phyloP scores from a whole-genome alignment of 495 filamentous ascomycete species.

The Penicillium angulare region DNA sequence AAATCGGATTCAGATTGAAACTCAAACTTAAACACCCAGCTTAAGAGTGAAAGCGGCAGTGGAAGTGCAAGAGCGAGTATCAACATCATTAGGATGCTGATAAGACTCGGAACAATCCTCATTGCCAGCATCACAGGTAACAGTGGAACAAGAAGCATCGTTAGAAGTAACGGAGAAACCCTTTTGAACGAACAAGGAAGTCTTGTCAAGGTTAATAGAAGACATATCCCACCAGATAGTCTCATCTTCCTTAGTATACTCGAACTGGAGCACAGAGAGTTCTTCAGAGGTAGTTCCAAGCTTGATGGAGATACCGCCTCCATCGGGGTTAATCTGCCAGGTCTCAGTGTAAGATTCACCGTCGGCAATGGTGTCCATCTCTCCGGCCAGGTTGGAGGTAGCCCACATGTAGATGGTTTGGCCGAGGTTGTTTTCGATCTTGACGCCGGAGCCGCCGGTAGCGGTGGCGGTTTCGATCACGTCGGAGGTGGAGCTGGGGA shows the following conservation, averaged over 20 bases:
- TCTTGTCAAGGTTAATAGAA: slow-evolving; percentile 34
- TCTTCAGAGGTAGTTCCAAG: slow-evolving; percentile 28
- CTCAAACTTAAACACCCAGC: slow-evolving; percentile 9
- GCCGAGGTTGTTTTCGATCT: slow-evolving; percentile 37
- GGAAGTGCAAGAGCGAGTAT: slow-evolving; percentile 27
- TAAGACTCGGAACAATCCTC: slow-evolving; percentile 32
- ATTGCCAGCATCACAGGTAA: slow-evolving; percentile 33
- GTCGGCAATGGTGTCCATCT: slow-evolving; percentile 27
- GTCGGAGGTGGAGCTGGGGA: slow-evolving; percentile 8
- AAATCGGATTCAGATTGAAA: background rate
- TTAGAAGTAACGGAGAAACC: slow-evolving; percentile 35
- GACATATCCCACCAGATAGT: slow-evolving; percentile 49
- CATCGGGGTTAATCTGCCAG: slow-evolving; percentile 36
- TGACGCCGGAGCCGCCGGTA: slow-evolving; percentile 22
- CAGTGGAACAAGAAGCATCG: slow-evolving; percentile 28
- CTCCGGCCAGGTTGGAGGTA: slow-evolving; percentile 20
- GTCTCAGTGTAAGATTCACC: slow-evolving; percentile 27
- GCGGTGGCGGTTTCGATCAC: slow-evolving; percentile 1
- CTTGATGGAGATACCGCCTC: slow-evolving; percentile 45
- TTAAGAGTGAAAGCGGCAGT: slow-evolving; percentile 18
- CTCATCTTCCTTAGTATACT: slow-evolving; percentile 40
- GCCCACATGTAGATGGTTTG: slow-evolving; percentile 37
- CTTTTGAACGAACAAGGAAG: slow-evolving; percentile 26
- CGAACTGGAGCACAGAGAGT: slow-evolving; percentile 40
- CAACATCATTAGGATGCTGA: slow-evolving; percentile 31